Evolutionary conservation across 306 rosid species (phyloP).

Genomic region (Castanospermum australe): DNA sequence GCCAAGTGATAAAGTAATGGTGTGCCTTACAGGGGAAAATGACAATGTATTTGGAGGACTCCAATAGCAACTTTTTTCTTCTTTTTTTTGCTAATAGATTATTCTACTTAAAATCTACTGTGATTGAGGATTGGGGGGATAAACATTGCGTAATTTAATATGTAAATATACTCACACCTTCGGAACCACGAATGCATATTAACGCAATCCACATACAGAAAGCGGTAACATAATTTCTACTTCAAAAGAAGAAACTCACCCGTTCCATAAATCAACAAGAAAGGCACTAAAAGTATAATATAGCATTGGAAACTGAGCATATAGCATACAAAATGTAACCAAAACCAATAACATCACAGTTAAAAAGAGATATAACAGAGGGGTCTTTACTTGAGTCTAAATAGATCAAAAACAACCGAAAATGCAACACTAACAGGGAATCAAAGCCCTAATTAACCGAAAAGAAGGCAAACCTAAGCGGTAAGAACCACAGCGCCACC

Average conservation of each 20-base stretch:
- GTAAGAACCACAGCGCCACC: slow-evolving; percentile 86
- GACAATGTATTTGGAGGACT: no score
- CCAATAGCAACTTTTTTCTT: no score
- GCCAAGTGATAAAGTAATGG: no score
- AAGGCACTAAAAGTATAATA: neutral
- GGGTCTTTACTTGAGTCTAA: neutral
- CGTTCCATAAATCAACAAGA: neutral
- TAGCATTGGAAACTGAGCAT: neutral
- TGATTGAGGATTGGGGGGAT: neutral
- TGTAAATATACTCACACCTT: no score
- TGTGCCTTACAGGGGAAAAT: no score
- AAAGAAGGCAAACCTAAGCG: slow-evolving; percentile 52
- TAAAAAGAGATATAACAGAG: neutral
- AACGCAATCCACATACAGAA: neutral
- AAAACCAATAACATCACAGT: neutral
- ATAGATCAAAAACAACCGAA: neutral
- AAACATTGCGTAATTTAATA: no score
- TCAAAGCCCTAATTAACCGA: neutral
- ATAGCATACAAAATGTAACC: neutral
- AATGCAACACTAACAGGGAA: neutral
- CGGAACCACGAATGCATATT: no score
- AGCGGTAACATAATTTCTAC: neutral
- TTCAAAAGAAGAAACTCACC: no score
- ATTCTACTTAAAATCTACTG: no score
- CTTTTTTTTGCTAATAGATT: no score